These are phyloP conservation scores for Filosporella fistucella DNA, from an alignment of 495 filamentous ascomycete species.

Conservation along the genomic window DNA sequence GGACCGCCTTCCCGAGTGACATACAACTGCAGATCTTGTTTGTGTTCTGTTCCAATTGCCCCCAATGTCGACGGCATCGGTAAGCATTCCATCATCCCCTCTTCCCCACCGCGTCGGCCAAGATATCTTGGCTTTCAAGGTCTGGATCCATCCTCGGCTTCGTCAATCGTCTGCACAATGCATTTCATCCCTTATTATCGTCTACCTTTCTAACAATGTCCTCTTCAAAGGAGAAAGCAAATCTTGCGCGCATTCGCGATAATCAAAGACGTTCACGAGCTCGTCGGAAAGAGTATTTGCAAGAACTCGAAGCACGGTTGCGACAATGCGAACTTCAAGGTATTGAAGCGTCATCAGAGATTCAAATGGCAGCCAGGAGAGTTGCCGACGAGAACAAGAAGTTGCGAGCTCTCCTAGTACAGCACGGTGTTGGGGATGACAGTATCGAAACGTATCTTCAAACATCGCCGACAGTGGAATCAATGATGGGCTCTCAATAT, in stretches of 20 bases:
- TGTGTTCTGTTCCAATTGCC: too few species aligned
- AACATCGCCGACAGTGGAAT: slow-evolving; percentile 8
- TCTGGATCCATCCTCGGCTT: too few species aligned
- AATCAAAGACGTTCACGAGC: slow-evolving; percentile 80
- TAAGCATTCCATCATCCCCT: too few species aligned
- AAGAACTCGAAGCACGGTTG: slow-evolving; percentile 63
- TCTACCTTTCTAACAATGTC: too few species aligned
- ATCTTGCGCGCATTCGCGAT: slow-evolving; percentile 59
- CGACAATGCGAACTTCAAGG: slow-evolving; percentile 54
- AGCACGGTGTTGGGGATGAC: slow-evolving; percentile 36
- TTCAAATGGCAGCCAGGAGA: slow-evolving; percentile 58
- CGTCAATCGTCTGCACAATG: too few species aligned
- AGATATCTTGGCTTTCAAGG: too few species aligned
- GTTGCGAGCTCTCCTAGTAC: slow-evolving; percentile 44
- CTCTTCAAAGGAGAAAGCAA: slow-evolving; percentile 29
- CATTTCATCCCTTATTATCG: too few species aligned
- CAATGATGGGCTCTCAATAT: slow-evolving; percentile 3
- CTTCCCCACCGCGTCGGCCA: too few species aligned
- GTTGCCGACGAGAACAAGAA: slow-evolving; percentile 61
- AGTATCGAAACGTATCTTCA: slow-evolving; percentile 33
- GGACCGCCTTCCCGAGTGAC: too few species aligned
- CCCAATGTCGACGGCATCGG: too few species aligned
- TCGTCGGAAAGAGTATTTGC: slow-evolving; percentile 68
- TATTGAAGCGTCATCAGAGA: slow-evolving; percentile 52
- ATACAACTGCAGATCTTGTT: too few species aligned